Base-by-base conservation (phyloP, 202 grass and related monocot species). In the Thinopyrum obtusiflorum region DNA sequence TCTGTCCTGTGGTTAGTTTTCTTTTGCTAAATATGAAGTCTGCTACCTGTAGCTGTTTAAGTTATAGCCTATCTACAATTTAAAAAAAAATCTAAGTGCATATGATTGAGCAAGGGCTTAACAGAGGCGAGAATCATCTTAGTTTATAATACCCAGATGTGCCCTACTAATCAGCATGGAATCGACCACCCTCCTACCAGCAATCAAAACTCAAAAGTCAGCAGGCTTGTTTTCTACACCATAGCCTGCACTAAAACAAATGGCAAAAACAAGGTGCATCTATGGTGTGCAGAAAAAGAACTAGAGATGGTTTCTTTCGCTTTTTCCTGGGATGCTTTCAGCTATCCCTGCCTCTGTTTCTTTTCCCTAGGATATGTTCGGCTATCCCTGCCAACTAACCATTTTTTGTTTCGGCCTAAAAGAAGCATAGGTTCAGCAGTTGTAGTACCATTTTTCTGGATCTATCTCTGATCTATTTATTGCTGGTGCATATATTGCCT, bases 201-300 rank as follows among this genome's bases (percentile, higher is more conserved):
- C 9, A 87, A 70, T 80, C 78, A 89, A 83, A 79, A 42, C 80
- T 83, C 78, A 80, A 81, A 79, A 53, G 85, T 80, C 67, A 89
- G 80, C 62, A 81, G 61, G 78, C 87, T 21, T 60, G 24, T 60
- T 85, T 35, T 40, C n/a, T 36, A 84, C 8, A 84, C 32, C 21
- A 77, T 77, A 64, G 39, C 13, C 32, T 84, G 42, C 61, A 53
- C 29, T 27, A 74, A 74, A 83, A 75, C 42, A 83, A 25, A 47
- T 55, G 23, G 63, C 6, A 67, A 80, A 84, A 84, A 80, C 31
- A 49, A 62, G 60, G 42, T 27, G 35, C 62, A 76, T 76, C 39
- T 68, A 80, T n/a, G 57, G 55, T 39, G n/a, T 79, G 29, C 36
- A 44, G 66, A 78, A 39, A 9, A 63, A 72, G 39, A 32, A 23